Evolutionary conservation across 192 early-diverging fungal genomes (phyloP), one percentile per base, ranked within the genome.

Genomic region (Coemansia sp.): DNA sequence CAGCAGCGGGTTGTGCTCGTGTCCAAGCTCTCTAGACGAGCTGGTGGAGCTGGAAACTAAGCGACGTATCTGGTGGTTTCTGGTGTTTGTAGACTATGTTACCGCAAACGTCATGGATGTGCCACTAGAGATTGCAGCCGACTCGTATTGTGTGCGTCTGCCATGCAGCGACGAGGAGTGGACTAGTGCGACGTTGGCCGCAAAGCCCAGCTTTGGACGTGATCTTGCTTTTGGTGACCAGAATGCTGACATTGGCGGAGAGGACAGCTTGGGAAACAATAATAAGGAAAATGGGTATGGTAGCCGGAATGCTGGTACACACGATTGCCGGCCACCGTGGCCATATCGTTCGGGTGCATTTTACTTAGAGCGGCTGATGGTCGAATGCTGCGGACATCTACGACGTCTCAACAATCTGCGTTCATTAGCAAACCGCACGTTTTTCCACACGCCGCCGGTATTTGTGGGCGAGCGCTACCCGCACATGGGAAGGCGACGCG

Each of bases 71-170:
- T 82, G 79, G 79, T 82, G 79, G 79, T 82, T 76, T 62, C 61
- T 82, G 25, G 79, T 82, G 5, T 82, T 76, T 66, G 79, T 82
- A 30, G 79, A 82, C 67, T 82, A 82, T 57, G 75, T 82, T 22
- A 82, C 79, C 2, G 79, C 79, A 50, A 82, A 76, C 42, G 79
- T 82, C n/a, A 82, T 82, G 79, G 72, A 82, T 25, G 74, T 82
- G 61, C 79, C 79, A 21, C 53, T 82, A 39, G 79, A 82, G 67
- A 76, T 82, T 22, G 70, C 79, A 64, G 71, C 74, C 5, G 79
- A 82, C 50, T 82, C 79, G 17, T 82, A 76, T 54, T 82, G 79
- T 64, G 79, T 82, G 67, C 74, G 79, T 3, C 62, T 82, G 57
- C 79, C 79, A 54, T 82, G 79, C 68, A 82, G 79, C 51, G 79